Conservation (phyloP, 257 asterid genomes). For the Nemophila menziesii region DNA sequence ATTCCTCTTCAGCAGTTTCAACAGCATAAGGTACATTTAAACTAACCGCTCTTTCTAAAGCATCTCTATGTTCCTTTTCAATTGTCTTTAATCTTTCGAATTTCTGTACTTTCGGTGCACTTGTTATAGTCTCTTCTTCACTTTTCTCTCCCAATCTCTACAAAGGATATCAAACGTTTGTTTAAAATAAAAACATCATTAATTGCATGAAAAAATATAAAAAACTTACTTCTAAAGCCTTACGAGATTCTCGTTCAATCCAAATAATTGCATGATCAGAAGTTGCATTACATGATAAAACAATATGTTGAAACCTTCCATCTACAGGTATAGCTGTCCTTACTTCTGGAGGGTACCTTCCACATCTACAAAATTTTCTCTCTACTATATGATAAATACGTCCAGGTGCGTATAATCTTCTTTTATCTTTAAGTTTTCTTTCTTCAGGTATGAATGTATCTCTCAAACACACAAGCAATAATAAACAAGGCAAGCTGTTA, state of each 20-base stretch:
- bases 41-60: slow-evolving; percentile 76
- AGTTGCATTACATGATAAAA: slow-evolving; percentile 79
- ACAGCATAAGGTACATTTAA: slow-evolving; percentile 85
- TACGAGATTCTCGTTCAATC: slow-evolving; percentile 79
- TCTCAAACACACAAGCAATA: slow-evolving; percentile 79
- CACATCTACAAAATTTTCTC: slow-evolving; percentile 93
- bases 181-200: background rate
- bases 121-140: slow-evolving; percentile 27
- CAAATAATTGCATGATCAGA: slow-evolving; percentile 90
- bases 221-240: slow-evolving; percentile 59
- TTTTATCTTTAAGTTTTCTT: slow-evolving; percentile 85
- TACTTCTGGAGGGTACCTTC: slow-evolving; percentile 90
- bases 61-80: slow-evolving; percentile 86
- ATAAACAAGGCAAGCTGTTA: slow-evolving; percentile 93
- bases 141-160: slow-evolving; percentile 47
- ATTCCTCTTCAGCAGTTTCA: slow-evolving; percentile 21
- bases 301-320: slow-evolving; percentile 94
- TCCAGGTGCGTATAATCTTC: slow-evolving; percentile 91
- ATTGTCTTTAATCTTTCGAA: slow-evolving; percentile 49
- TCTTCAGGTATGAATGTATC: slow-evolving; percentile 94
- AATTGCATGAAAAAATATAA: slow-evolving; percentile 1
- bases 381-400: slow-evolving; percentile 92
- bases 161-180: background rate
- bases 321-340: slow-evolving; percentile 97
- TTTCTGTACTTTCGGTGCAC: slow-evolving; percentile 58